A percentile compares a stretch with the other conserved stretches of the same genome.
phyloP scores from a whole-genome alignment of 108 stramenopile species.

The Cyclotella atomus region DNA sequence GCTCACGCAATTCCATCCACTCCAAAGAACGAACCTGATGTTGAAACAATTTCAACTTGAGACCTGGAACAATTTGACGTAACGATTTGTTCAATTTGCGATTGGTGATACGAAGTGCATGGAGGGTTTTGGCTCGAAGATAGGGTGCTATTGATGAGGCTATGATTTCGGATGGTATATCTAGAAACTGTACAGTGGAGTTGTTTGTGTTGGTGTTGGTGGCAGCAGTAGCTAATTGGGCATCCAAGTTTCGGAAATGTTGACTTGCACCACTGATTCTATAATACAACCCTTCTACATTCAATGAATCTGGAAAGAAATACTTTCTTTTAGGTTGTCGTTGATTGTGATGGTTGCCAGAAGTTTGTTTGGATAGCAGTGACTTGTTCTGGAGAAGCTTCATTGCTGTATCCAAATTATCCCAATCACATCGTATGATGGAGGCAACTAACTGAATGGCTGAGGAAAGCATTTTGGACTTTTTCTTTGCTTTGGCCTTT shows the following conservation, averaged over 20 bases:
- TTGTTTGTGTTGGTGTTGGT: not conserved
- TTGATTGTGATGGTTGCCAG: not conserved
- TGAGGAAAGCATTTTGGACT: slow-evolving; percentile 39
- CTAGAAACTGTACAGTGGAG: slow-evolving; percentile 2
- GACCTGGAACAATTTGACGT: slow-evolving; percentile 67
- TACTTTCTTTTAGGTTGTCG: not conserved
- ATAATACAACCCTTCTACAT: slow-evolving; percentile 64
- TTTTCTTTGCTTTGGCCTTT: slow-evolving; percentile 1
- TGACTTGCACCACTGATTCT: slow-evolving; percentile 53
- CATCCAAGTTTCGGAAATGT: not conserved
- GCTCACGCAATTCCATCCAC: slow-evolving; percentile 83
- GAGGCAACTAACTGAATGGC: slow-evolving; percentile 60
- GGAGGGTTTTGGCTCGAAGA: slow-evolving; percentile 60
- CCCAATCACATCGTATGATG: slow-evolving; percentile 74
- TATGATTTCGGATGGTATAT: slow-evolving; percentile 64
- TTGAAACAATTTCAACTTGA: slow-evolving; percentile 62
- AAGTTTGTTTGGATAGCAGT: not conserved
- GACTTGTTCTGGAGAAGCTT: slow-evolving; percentile 19
- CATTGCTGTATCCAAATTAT: slow-evolving; percentile 45
- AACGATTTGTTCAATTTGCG: slow-evolving; percentile 49
- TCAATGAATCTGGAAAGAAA: slow-evolving; percentile 64
- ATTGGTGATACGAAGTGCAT: slow-evolving; percentile 63
- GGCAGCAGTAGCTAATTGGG: not conserved
- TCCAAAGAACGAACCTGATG: slow-evolving; percentile 77
- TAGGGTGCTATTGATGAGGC: slow-evolving; percentile 55